Conservation (phyloP, 345 rosid genomes). For the Linum usitatissimum region DNA sequence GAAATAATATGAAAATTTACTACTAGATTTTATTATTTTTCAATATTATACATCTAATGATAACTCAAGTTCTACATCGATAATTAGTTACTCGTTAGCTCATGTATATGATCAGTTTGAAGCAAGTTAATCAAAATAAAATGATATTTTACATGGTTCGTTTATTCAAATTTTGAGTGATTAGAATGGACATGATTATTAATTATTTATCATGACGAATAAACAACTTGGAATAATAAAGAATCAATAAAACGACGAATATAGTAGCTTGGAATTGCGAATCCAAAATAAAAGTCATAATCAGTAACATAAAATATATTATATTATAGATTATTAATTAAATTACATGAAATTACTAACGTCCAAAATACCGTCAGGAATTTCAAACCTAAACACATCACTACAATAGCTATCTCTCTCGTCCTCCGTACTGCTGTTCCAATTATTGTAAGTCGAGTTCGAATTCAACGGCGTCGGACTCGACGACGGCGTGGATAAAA, state of each 20-base stretch:
- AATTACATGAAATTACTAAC: neutral
- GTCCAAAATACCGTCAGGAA: neutral
- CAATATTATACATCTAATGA: no score
- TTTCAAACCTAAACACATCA: neutral
- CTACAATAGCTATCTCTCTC: constrained; percentile 2
- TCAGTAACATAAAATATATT: neutral
- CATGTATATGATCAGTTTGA: no score
- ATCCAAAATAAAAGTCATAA: neutral
- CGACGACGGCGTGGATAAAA: constrained; percentile 1
- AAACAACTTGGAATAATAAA: neutral
- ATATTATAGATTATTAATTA: neutral
- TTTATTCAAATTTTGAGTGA: no score
- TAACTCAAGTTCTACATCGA: no score
- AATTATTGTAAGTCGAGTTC: neutral
- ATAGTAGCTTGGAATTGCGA: no score
- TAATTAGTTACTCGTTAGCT: no score
- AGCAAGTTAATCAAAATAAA: no score
- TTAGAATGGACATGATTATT: no score
- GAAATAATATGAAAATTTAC: no score
- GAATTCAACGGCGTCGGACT: neutral
- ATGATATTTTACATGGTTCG: no score
- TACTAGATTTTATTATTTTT: no score
- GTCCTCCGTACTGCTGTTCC: neutral
- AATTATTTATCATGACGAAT: neutral
- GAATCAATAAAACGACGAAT: neutral